Base-by-base conservation (phyloP, 192 early-diverging fungal species). In the Podila verticillata region DNA sequence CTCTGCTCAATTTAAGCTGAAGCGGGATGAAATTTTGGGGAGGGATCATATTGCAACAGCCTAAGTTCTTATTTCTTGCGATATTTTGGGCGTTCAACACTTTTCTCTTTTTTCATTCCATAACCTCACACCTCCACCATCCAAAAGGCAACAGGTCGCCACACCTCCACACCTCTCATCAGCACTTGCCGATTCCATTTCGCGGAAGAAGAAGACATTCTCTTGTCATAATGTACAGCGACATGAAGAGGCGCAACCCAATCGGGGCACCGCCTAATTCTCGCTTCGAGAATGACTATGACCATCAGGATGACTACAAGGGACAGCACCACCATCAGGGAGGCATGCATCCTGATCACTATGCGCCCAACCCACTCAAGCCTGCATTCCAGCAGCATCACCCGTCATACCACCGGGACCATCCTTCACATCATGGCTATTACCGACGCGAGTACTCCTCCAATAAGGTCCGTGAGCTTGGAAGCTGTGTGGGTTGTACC, bases 391-490 rank as follows among this genome's bases (percentile, higher is more conserved):
- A 80, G 22, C 75, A 79, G 4, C 75, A 79, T 2, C 65, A 72
- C 35, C 48, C 61, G 12, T 20, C 15, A 8, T 39, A 78, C n/a
- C 4, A 47, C 34, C 57, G 74, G n/a, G 74, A 78, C 24, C 77
- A 80, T 51, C 63, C 63, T 58, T 69, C 71, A 26, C 73, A 63
- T 30, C 81, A 36, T 57, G 49, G 68, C 0, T 65, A 30, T 12
- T n/a, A 39, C 7, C 29, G 65, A 47, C 48, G 58, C 44, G 72
- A 71, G 22, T 83, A 84, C 28, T 87, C 86, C 5, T 85, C 86
- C 49, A 87, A 87, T 69, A 85, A 85, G 80, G 83, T 84, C 84
- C 44, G 24, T 44, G 39, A 44, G 39, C 39, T 15, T n/a, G n/a
- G n/a, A n/a, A n/a, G n/a, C n/a, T n/a, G n/a, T n/a, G n/a, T 44